phyloP scores from a whole-genome alignment of 768 basidiomycete genomes.

The Leccinum truebloodii region DNA sequence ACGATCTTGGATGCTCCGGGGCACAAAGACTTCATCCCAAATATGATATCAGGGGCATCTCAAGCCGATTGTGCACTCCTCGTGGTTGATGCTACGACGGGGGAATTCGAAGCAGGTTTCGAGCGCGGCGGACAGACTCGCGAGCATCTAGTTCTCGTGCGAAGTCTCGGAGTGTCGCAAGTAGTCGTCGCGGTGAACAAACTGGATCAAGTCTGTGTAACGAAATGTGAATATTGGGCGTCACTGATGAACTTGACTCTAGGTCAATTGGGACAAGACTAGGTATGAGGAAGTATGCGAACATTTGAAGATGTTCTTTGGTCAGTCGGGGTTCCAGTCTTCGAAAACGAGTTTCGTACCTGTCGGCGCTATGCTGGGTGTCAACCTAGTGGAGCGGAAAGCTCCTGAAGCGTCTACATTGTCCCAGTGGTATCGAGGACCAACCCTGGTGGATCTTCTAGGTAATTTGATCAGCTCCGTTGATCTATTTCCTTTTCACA shows the following conservation, averaged over 20 bases:
- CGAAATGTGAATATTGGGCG: neutral
- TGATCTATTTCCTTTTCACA: neutral
- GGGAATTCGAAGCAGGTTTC: constrained; percentile 97
- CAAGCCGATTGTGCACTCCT: constrained; percentile 95
- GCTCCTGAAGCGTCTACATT: constrained; percentile 49
- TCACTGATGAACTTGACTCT: constrained; percentile 5
- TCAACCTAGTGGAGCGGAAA: constrained; percentile 67
- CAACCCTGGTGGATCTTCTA: constrained; percentile 79
- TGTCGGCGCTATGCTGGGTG: constrained; percentile 86
- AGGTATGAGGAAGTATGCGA: constrained; percentile 86
- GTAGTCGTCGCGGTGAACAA: constrained; percentile 95
- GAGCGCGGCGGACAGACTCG: constrained; percentile 93
- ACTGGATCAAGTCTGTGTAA: constrained; percentile 64
- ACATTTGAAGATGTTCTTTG: constrained; percentile 74
- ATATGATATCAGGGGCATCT: constrained; percentile 98
- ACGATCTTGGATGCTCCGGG: constrained; percentile 98
- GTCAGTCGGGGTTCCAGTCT: constrained; percentile 83
- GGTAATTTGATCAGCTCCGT: constrained; percentile 47
- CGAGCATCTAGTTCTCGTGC: constrained; percentile 88
- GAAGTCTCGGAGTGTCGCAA: constrained; percentile 90
- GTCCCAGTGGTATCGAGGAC: constrained; percentile 80
- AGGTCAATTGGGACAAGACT: constrained; percentile 86
- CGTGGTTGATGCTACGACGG: constrained; percentile 86
- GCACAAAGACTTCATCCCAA: constrained; percentile 96
- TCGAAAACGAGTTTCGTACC: constrained; percentile 84